A percentile compares a stretch with the other conserved stretches of the same genome.
These are phyloP conservation scores for Leishmania guyanensis DNA, from an alignment of 208 protist species.

Conservation along the genomic window DNA sequence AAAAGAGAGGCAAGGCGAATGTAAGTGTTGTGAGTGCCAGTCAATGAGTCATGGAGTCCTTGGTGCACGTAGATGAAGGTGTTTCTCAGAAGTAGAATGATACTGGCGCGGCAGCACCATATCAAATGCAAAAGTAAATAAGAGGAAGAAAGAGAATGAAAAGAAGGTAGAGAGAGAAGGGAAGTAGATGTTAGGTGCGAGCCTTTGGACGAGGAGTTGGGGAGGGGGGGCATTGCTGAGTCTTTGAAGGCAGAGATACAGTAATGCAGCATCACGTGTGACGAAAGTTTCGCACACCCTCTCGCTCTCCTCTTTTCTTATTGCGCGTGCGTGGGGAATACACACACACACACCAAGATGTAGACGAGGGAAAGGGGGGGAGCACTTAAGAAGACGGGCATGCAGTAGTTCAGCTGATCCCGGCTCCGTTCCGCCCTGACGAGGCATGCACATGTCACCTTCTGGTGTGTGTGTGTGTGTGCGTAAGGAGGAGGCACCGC, in stretches of 20 bases:
- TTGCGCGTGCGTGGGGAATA: neutral
- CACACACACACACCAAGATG: neutral
- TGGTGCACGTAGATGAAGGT: neutral
- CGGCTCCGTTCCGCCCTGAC: neutral
- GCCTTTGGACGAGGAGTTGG: neutral
- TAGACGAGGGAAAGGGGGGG: neutral
- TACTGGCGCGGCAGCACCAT: neutral
- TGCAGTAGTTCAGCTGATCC: neutral
- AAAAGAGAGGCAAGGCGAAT: no score
- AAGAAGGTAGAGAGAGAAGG: neutral
- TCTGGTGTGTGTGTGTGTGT: neutral
- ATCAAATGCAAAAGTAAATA: neutral
- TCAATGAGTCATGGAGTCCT: neutral
- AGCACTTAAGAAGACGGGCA: neutral
- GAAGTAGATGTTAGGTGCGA: neutral
- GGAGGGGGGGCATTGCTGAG: neutral
- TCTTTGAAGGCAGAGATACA: neutral
- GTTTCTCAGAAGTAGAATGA: constrained; percentile 13
- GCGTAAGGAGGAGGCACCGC: neutral
- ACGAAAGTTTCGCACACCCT: neutral
- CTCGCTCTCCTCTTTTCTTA: neutral
- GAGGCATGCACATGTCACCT: neutral
- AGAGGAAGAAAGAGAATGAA: constrained; percentile 1
- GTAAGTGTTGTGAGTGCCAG: neutral
- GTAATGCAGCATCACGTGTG: neutral